Evolutionary conservation across 2,329 filamentous ascomycete species (phyloP), one percentile per base, ranked within the genome.

Genomic region (Ophiosphaerella narmari): DNA sequence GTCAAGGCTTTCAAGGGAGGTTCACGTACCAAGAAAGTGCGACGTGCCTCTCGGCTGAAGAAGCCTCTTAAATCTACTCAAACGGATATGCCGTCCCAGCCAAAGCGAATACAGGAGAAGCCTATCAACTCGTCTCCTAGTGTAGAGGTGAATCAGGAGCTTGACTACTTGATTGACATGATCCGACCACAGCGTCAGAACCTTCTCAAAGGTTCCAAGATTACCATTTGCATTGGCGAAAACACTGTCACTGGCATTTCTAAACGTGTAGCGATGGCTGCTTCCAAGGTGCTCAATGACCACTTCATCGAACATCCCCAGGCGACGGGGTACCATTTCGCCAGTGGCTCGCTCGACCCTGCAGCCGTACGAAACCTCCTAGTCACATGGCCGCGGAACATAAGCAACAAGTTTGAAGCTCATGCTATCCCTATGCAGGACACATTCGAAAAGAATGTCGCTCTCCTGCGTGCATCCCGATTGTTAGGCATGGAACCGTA

Each of bases 221-320:
- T 61, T 9, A 49, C 40, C n/a, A 37, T 59, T n/a, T 33, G 18
- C 11, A 38, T 58, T 23, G 54, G 59, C 3, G 13, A 35, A 14
- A 21, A 23, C 7, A 29, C 31, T 8, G 38, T 60, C 5, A 7
- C 7, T 4, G 37, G 34, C 18, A 46, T 60, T 6, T 29, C 34
- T 14, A 58, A 58, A 41, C 56, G 56, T 26, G 45, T 46, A 14
- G 57, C 57, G 7, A 62, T 60, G 56, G 59, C 54, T 13, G 41
- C 46, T 4, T 62, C 56, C 12, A 37, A 36, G 1, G 35, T 48
- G 5, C 48, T 62, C 2, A 39, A 56, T 29, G 39, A 32, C 2
- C 24, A 58, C 38, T 62, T 60, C 38, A 34, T 23, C 7, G 26
- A 35, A 2, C 39, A 55, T n/a, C 56, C 54, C 2, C 29, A 50